Percentiles rank a stretch among this genome's conserved stretches.
Conservation (phyloP, 208 protist genomes). For the Crithidia acanthocephali region DNA sequence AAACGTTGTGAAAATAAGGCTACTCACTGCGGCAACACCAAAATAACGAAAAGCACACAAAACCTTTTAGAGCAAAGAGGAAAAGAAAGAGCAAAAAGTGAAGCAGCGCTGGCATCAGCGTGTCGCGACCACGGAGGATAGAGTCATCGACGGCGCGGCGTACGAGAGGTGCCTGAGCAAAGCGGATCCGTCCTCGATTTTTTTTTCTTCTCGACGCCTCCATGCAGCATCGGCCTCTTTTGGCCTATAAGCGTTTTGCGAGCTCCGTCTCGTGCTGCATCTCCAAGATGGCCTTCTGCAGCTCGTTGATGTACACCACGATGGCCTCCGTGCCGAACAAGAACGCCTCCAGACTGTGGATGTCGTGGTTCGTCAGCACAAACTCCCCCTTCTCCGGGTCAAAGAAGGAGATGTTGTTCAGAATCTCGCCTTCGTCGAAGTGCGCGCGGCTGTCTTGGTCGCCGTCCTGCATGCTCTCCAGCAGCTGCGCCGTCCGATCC, state of each 20-base stretch:
- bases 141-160: no score
- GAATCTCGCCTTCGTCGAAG: slow-evolving; percentile 30
- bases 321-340: slow-evolving; percentile 79
- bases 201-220: background rate
- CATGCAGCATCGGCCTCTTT: background rate
- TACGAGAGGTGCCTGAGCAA: no score
- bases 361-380: slow-evolving; percentile 85
- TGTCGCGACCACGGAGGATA: background rate
- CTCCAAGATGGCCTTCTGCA: slow-evolving; percentile 83
- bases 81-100: slow-evolving; percentile 4
- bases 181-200: no score
- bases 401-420: slow-evolving; percentile 65
- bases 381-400: slow-evolving; percentile 74
- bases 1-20: no score
- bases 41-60: background rate
- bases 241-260: slow-evolving; percentile 60
- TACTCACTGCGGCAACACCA: no score
- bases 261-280: slow-evolving; percentile 81
- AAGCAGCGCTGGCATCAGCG: no score
- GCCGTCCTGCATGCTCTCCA: slow-evolving; percentile 20
- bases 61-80: background rate
- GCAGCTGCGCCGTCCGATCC: slow-evolving; percentile 12
- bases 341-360: slow-evolving; percentile 91
- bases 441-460: slow-evolving; percentile 17
- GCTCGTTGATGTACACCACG: slow-evolving; percentile 74